Base-by-base conservation (phyloP, 352 stramenopile genomes). In the Phytophthora vignae region DNA sequence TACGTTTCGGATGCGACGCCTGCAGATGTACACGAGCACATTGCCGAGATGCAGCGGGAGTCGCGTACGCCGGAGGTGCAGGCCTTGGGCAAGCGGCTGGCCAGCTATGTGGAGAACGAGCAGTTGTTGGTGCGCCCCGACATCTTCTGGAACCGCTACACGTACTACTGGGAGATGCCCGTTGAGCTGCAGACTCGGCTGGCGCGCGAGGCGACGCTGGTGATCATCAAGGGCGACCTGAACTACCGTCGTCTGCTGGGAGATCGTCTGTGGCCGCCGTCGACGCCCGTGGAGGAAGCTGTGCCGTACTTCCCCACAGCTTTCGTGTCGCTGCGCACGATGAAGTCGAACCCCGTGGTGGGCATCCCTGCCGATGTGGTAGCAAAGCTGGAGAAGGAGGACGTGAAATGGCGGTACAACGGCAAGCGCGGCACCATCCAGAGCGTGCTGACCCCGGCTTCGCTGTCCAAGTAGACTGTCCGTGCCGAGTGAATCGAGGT, bases 181-280 rank as follows among this genome's bases (percentile, higher is more conserved):
- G 42, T 53, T 3, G 63, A 82, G 21, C 49, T 93, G 15, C 62
- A 71, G 6, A 71, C 29, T 22, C 71, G 74, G 0, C 19, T 94
- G 1, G 42, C 52, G 4, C 55, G 17, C 0, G 77, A 88, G 8
- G 78, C 83, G 27, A 79, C 93, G 54, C 82, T 99, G 38, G 93
- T 98, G 56, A 98, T 99, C 78, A 84, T 98, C 15, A 99, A 99
- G 76, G 97, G 97, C n/a, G 97, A 99, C 77, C 92, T 98, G 40
- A 99, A 99, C 78, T 99, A 99, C 79, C 88, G 97, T 17, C 91
- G 97, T 7, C 73, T 99, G 14, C 75, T 99, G 2, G 96, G 96
- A 4, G 97, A 99, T 74, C 85, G 95, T 40, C 78, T 93, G 65
- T 99, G 96, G 96, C 82, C 84, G 9, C 83, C 91, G 31, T 85